These are phyloP conservation scores for Blastobotrys terrestris DNA, from an alignment of 805 yeast genomes.

Conservation along the genomic window DNA sequence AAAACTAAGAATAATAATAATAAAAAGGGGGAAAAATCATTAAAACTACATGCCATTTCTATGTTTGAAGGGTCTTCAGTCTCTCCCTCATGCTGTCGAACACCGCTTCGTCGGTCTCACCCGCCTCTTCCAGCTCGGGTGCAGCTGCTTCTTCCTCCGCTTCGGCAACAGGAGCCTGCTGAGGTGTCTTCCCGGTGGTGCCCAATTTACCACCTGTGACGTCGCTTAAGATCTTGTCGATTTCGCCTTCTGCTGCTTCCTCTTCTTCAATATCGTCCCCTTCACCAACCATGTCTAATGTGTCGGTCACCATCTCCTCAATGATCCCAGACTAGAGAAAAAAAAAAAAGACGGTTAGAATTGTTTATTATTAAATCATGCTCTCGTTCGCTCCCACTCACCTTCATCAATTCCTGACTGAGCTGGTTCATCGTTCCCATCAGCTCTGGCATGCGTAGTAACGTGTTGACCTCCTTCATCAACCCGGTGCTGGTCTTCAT, in stretches of 20 bases:
- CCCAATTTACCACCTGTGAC: slow-evolving; percentile 47
- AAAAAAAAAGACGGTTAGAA: too few species aligned
- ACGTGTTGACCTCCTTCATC: slow-evolving; percentile 81
- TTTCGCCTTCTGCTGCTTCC: slow-evolving; percentile 33
- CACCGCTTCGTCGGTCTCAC: slow-evolving; percentile 66
- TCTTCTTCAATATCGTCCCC: slow-evolving; percentile 47
- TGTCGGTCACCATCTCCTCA: slow-evolving; percentile 92
- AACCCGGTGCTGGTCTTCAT: slow-evolving; percentile 71
- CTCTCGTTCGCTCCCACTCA: too few species aligned
- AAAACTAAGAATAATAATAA: too few species aligned
- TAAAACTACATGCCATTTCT: slow-evolving; percentile 2
- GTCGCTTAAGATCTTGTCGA: slow-evolving; percentile 33
- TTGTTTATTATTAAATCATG: too few species aligned
- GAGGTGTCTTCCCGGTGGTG: slow-evolving; percentile 47
- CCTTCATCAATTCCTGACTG: slow-evolving; percentile 70
- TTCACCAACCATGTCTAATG: slow-evolving; percentile 63
- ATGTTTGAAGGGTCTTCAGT: slow-evolving; percentile 72
- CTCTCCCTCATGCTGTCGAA: slow-evolving; percentile 86
- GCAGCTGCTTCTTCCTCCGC: slow-evolving; percentile 6
- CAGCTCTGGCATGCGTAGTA: slow-evolving; percentile 74
- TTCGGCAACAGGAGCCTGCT: slow-evolving; percentile 19
- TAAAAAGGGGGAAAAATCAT: too few species aligned
- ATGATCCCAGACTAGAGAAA: slow-evolving; percentile 51
- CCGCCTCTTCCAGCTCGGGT: slow-evolving; percentile 35
- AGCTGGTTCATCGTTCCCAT: slow-evolving; percentile 78